A percentile compares a stretch with the other conserved stretches of the same genome.
Conservation (phyloP, 2,329 filamentous ascomycete species). For the Cadophora malorum region DNA sequence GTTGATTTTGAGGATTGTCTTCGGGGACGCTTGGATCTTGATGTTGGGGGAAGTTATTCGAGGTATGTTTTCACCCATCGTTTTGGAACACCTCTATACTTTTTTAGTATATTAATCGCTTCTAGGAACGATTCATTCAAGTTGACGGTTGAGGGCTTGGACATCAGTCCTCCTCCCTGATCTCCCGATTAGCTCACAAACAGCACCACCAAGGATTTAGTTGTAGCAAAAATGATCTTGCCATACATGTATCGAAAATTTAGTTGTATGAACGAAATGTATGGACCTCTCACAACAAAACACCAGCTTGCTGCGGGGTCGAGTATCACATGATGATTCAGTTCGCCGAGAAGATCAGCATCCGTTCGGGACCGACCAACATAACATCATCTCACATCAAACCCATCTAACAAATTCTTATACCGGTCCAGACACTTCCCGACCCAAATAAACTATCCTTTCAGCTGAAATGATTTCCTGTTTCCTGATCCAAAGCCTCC, state of each 20-base stretch:
- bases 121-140: slow-evolving; percentile 65
- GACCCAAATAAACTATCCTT: not conserved
- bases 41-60: slow-evolving; percentile 86
- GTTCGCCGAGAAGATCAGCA: not conserved
- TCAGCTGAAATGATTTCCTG: not conserved
- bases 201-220: not conserved
- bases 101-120: slow-evolving; percentile 25
- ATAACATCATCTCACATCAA: not conserved
- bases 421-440: not conserved
- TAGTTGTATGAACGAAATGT: not conserved
- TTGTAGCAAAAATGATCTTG: too few species aligned
- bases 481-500: not conserved
- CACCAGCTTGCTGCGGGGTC: not conserved
- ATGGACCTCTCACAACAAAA: not conserved
- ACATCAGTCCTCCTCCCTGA: slow-evolving; percentile 62
- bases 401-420: not conserved
- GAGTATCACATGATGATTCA: not conserved
- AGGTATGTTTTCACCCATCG: slow-evolving; percentile 56
- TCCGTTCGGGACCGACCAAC: not conserved
- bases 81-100: too few species aligned
- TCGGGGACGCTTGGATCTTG: slow-evolving; percentile 79
- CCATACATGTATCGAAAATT: too few species aligned
- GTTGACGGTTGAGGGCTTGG: slow-evolving; percentile 63
- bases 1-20: slow-evolving; percentile 90
- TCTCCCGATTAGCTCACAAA: not conserved